Conservation (phyloP, 2,329 filamentous ascomycete species). For the Trichoderma breve region DNA sequence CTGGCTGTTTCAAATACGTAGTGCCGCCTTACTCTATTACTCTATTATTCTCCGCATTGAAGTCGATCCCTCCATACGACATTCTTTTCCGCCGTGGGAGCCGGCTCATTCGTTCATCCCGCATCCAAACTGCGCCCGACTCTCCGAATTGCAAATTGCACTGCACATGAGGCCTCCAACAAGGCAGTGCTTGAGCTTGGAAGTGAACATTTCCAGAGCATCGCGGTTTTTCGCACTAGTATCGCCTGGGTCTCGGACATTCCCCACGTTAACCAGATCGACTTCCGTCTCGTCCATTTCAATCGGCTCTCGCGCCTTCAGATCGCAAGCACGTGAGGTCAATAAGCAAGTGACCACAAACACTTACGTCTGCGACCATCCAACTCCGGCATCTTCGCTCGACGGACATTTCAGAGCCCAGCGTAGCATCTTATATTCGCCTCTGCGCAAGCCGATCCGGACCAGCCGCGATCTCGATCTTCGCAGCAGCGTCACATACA, state of each 20-base stretch:
- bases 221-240: neutral
- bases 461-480: neutral
- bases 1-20: neutral
- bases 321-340: neutral
- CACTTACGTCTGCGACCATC: neutral
- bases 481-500: conserved; percentile 1
- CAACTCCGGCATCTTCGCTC: neutral
- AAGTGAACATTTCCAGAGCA: neutral
- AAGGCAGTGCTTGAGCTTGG: conserved; percentile 7
- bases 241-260: neutral
- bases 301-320: neutral
- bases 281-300: neutral
- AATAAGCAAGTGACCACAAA: neutral
- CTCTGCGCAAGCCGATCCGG: neutral
- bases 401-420: neutral
- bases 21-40: neutral
- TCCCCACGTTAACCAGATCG: neutral
- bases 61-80: neutral
- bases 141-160: neutral
- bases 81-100: neutral
- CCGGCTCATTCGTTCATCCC: neutral
- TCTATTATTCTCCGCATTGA: neutral
- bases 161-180: conserved; percentile 17
- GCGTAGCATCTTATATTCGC: neutral
- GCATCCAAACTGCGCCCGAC: neutral